Evolutionary conservation across 805 yeast genomes (phyloP).

Genomic region (Barnettozyma salicaria): DNA sequence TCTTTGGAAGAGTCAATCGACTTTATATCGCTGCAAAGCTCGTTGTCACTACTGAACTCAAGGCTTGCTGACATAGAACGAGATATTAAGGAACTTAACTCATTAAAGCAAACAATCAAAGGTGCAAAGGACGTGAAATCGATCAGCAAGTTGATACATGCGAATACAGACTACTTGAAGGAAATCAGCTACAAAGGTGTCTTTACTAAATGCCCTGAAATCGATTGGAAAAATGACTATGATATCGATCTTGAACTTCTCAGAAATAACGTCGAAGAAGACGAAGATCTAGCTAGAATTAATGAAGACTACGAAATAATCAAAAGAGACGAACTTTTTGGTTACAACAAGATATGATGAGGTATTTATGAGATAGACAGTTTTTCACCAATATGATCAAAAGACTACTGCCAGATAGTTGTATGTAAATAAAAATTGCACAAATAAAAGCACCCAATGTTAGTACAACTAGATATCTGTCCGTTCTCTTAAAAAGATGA

Average conservation of each 20-base stretch:
- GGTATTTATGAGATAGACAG: slow-evolving; percentile 4
- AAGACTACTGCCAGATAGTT: neutral
- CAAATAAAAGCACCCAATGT: too few relatives aligned
- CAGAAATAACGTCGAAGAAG: slow-evolving; percentile 8
- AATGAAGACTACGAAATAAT: slow-evolving; percentile 25
- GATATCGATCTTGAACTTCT: slow-evolving; percentile 17
- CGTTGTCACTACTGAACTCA: slow-evolving; percentile 20
- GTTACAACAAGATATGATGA: slow-evolving; percentile 3
- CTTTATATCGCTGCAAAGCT: slow-evolving; percentile 20
- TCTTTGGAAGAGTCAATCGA: slow-evolving; percentile 21
- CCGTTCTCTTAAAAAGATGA: too few relatives aligned
- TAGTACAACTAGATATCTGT: too few relatives aligned
- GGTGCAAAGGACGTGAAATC: slow-evolving; percentile 17
- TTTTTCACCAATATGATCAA: neutral
- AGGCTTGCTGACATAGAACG: slow-evolving; percentile 14
- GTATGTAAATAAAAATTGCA: neutral
- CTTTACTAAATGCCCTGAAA: slow-evolving; percentile 21
- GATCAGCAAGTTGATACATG: slow-evolving; percentile 10
- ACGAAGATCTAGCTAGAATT: slow-evolving; percentile 14
- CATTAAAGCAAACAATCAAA: slow-evolving; percentile 18
- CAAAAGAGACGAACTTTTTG: slow-evolving; percentile 22
- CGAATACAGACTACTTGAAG: slow-evolving; percentile 19
- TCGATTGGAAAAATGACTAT: slow-evolving; percentile 24
- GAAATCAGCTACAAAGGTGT: slow-evolving; percentile 25
- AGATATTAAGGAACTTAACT: slow-evolving; percentile 21